These are phyloP conservation scores for Fusarium tricinctum DNA, from an alignment of 2,329 filamentous ascomycete species.

Conservation along the genomic window DNA sequence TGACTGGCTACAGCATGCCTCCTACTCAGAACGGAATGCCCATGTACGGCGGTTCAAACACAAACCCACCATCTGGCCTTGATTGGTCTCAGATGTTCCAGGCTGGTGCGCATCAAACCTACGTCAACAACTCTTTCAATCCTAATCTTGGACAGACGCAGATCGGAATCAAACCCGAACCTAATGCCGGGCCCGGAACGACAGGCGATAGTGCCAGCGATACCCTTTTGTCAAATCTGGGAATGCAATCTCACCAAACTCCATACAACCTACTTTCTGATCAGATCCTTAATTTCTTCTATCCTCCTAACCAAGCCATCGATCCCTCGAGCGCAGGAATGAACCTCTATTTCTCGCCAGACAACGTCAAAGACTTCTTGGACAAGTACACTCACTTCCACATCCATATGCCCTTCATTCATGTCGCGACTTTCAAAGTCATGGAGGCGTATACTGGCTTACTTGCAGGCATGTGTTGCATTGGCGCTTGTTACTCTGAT, in stretches of 20 bases:
- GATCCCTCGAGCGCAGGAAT: constrained; percentile 70
- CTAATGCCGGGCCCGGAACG: constrained; percentile 67
- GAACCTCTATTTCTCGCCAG: constrained; percentile 73
- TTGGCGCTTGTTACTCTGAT: constrained; percentile 81
- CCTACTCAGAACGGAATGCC: constrained; percentile 74
- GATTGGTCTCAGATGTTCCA: constrained; percentile 87
- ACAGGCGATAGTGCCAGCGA: constrained; percentile 63
- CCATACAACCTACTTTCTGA: constrained; percentile 68
- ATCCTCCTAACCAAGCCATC: constrained; percentile 60
- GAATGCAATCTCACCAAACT: constrained; percentile 63
- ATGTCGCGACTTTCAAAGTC: constrained; percentile 79
- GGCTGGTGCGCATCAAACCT: constrained; percentile 76
- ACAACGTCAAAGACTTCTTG: constrained; percentile 79
- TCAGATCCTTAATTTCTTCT: constrained; percentile 70
- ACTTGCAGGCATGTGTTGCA: constrained; percentile 77
- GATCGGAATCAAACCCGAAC: constrained; percentile 78
- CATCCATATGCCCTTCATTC: constrained; percentile 79
- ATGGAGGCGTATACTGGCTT: constrained; percentile 75
- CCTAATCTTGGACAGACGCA: constrained; percentile 78
- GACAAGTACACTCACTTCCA: constrained; percentile 80
- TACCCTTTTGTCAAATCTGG: constrained; percentile 64
- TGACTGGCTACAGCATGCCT: constrained; percentile 75
- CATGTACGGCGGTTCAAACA: constrained; percentile 72
- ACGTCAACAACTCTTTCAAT: constrained; percentile 72
- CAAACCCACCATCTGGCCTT: constrained; percentile 73